A percentile compares a stretch with the other conserved stretches of the same genome.
These are phyloP conservation scores for Rosa lucieae DNA, from an alignment of 306 rosid genomes.

Conservation along the genomic window DNA sequence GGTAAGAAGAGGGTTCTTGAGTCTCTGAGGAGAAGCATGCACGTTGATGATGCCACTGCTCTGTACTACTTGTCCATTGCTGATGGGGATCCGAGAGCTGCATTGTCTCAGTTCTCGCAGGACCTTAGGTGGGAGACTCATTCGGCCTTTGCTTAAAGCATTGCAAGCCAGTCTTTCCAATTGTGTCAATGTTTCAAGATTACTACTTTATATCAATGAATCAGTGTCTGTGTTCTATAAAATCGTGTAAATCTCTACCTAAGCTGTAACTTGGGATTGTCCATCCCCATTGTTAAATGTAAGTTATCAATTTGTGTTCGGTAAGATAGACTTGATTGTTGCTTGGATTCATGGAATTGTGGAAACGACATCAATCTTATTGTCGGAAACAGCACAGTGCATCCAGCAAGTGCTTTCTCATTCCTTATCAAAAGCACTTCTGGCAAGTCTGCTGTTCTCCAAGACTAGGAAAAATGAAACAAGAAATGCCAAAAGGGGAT, in stretches of 20 bases:
- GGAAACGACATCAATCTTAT: background rate
- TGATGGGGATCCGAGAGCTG: constrained; percentile 87
- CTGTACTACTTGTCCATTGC: constrained; percentile 79
- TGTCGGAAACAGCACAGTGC: background rate
- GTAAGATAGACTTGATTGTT: background rate
- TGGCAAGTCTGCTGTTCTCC: background rate
- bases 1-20: constrained; percentile 68
- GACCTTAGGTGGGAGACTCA: constrained; percentile 84
- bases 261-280: background rate
- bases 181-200: background rate
- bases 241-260: background rate
- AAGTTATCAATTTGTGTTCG: background rate
- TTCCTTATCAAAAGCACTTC: background rate
- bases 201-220: background rate
- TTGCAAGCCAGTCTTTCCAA: background rate
- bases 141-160: constrained; percentile 36
- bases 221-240: background rate
- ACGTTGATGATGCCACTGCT: constrained; percentile 84
- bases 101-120: constrained; percentile 68
- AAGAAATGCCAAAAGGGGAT: background rate
- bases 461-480: background rate
- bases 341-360: background rate
- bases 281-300: background rate
- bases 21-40: constrained; percentile 86
- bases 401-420: background rate